Percentiles rank a stretch among this genome's conserved stretches.
Evolutionary conservation across 257 asterid species (phyloP).

Genomic region (Perilla frutescens): DNA sequence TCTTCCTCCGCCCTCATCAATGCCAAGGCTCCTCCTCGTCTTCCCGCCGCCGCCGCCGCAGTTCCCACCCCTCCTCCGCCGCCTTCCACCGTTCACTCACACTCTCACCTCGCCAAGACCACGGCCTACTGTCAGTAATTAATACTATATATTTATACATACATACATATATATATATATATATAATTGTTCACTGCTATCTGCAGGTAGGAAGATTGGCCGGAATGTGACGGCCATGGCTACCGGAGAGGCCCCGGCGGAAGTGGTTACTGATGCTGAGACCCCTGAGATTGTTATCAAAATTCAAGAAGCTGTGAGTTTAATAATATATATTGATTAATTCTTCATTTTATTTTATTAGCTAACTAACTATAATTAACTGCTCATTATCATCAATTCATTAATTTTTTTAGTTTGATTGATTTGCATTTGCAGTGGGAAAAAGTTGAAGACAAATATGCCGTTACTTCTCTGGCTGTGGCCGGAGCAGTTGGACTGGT

Average conservation of each 20-base stretch:
- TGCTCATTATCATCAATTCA: too few relatives aligned
- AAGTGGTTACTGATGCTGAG: constrained; percentile 51
- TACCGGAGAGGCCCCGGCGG: constrained; percentile 78
- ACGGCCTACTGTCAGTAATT: constrained; percentile 53
- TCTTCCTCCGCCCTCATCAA: constrained; percentile 55
- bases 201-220: constrained; percentile 63
- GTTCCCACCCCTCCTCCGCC: constrained; percentile 46
- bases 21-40: constrained; percentile 51
- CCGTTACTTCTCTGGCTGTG: constrained; percentile 75
- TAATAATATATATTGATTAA: too few relatives aligned
- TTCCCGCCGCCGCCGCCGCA: constrained; percentile 41
- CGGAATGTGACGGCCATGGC: constrained; percentile 75
- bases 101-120: constrained; percentile 51
- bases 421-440: constrained; percentile 63
- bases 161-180: not conserved
- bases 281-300: constrained; percentile 66
- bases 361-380: too few relatives aligned
- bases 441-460: constrained; percentile 88
- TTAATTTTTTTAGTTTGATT: too few relatives aligned
- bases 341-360: too few relatives aligned
- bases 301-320: constrained; percentile 66
- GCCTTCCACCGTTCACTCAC: constrained; percentile 38
- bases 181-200: too few relatives aligned
- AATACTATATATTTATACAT: not conserved
- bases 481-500: constrained; percentile 68